Evolutionary conservation across 2,329 filamentous ascomycete genomes (phyloP).

Genomic region (Periconia sp.): DNA sequence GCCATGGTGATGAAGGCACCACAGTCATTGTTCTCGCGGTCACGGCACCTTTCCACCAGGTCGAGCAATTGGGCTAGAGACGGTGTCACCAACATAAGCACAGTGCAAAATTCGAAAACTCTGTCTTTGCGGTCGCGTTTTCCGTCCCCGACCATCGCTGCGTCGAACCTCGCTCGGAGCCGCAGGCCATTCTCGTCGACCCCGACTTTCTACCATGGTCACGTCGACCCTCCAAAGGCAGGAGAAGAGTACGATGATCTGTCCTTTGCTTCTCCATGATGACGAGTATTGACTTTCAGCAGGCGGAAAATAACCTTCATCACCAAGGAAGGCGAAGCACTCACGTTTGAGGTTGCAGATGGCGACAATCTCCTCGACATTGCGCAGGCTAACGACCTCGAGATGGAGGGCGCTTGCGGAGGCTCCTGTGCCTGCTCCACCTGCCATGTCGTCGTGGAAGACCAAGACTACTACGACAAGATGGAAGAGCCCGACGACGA

Average conservation of each 20-base stretch:
- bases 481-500: slow-evolving; percentile 63
- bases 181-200: slow-evolving; percentile 70
- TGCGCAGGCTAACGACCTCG: slow-evolving; percentile 90
- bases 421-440: slow-evolving; percentile 93
- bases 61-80: slow-evolving; percentile 21
- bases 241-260: slow-evolving; percentile 79
- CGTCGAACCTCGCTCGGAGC: slow-evolving; percentile 6
- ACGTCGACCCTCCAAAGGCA: slow-evolving; percentile 81
- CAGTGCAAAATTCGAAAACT: slow-evolving; percentile 2
- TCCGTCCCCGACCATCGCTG: background rate
- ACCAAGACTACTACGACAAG: slow-evolving; percentile 75
- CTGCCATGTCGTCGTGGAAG: slow-evolving; percentile 85
- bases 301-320: slow-evolving; percentile 91
- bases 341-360: slow-evolving; percentile 79
- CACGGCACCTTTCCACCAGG: slow-evolving; percentile 20
- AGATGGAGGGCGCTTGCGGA: slow-evolving; percentile 98
- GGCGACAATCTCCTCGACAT: slow-evolving; percentile 96
- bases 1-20: slow-evolving; percentile 1
- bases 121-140: background rate
- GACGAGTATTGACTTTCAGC: slow-evolving; percentile 11
- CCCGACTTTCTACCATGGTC: slow-evolving; percentile 69
- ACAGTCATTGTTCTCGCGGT: slow-evolving; percentile 1
- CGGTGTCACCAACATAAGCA: slow-evolving; percentile 5
- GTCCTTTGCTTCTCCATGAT: slow-evolving; percentile 2
- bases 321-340: slow-evolving; percentile 81